phyloP scores from a whole-genome alignment of 306 rosid genomes.

The Vigna radiata region DNA sequence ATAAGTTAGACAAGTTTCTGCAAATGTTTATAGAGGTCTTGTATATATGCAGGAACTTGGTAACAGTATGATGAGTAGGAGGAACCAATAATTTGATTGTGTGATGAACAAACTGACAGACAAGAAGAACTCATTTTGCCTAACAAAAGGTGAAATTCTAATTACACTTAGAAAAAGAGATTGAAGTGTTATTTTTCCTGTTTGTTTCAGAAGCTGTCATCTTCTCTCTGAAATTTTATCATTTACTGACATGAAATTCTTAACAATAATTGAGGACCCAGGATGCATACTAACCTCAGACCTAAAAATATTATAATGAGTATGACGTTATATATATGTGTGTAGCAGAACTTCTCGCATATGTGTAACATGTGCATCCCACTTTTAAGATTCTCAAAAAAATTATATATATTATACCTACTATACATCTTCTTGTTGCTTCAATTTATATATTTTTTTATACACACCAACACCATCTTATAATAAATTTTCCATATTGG shows the following conservation, averaged over 20 bases:
- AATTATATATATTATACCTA: background rate
- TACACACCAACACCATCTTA: no score
- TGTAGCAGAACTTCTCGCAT: slow-evolving; percentile 10
- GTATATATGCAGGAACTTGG: background rate
- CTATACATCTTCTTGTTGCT: background rate
- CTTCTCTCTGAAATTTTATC: slow-evolving; percentile 42
- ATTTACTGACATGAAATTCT: background rate
- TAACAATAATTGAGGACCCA: slow-evolving; percentile 39
- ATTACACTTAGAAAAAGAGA: slow-evolving; percentile 42
- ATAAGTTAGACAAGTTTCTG: background rate
- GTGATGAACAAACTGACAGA: slow-evolving; percentile 2
- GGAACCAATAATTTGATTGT: slow-evolving; percentile 52
- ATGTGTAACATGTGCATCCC: slow-evolving; percentile 42
- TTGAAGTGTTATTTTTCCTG: slow-evolving; percentile 36
- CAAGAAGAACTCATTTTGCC: slow-evolving; percentile 35
- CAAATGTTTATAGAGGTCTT: background rate
- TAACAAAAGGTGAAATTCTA: slow-evolving; percentile 4
- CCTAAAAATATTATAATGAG: slow-evolving; percentile 7
- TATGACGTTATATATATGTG: background rate
- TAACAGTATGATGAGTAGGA: slow-evolving; percentile 26
- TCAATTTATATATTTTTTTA: no score
- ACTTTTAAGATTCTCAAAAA: slow-evolving; percentile 1
- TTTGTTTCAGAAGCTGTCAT: slow-evolving; percentile 42
- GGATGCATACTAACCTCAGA: slow-evolving; percentile 31
- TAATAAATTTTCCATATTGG: no score